phyloP scores from a whole-genome alignment of 1,139 yeast genomes.

The Diutina catenulata region DNA sequence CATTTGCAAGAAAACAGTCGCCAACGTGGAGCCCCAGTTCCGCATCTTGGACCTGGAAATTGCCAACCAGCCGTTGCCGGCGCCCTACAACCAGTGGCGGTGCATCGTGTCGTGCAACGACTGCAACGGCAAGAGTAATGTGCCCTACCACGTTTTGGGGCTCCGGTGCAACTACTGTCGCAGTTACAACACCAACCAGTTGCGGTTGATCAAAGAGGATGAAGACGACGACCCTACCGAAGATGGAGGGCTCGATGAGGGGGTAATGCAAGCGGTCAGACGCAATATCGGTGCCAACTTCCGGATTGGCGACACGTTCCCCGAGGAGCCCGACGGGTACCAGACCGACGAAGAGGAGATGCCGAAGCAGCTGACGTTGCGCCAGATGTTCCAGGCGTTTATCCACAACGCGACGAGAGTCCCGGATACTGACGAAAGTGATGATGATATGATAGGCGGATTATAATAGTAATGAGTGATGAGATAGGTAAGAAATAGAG shows the following conservation, averaged over 20 bases:
- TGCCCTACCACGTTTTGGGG: slow-evolving; percentile 75
- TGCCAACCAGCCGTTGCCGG: slow-evolving; percentile 62
- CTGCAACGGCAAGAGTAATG: slow-evolving; percentile 74
- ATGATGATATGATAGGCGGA: slow-evolving; percentile 1
- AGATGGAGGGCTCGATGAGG: slow-evolving; percentile 8
- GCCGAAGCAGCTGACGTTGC: slow-evolving; percentile 17
- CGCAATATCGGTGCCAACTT: slow-evolving; percentile 30
- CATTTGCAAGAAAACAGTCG: slow-evolving; percentile 70
- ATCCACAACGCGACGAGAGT: slow-evolving; percentile 20
- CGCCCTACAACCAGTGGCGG: slow-evolving; percentile 67
- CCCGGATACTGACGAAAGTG: neutral
- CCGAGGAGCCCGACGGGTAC: slow-evolving; percentile 11
- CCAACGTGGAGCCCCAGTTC: slow-evolving; percentile 82
- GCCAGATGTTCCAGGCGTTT: slow-evolving; percentile 27
- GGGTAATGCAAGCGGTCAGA: slow-evolving; percentile 20
- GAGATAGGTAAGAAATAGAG: too few relatives aligned
- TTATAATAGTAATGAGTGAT: slow-evolving; percentile 1
- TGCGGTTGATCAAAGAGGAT: slow-evolving; percentile 47
- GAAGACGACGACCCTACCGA: slow-evolving; percentile 18
- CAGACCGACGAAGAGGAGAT: slow-evolving; percentile 11
- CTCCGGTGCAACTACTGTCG: slow-evolving; percentile 77
- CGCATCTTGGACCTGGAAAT: slow-evolving; percentile 80
- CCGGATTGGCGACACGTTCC: slow-evolving; percentile 16
- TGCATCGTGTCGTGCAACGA: slow-evolving; percentile 79
- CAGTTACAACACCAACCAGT: slow-evolving; percentile 75